A percentile compares a stretch with the other conserved stretches of the same genome.
Conservation (phyloP, 1,284 basidiomycete species). For the Omphalotus olearius region DNA sequence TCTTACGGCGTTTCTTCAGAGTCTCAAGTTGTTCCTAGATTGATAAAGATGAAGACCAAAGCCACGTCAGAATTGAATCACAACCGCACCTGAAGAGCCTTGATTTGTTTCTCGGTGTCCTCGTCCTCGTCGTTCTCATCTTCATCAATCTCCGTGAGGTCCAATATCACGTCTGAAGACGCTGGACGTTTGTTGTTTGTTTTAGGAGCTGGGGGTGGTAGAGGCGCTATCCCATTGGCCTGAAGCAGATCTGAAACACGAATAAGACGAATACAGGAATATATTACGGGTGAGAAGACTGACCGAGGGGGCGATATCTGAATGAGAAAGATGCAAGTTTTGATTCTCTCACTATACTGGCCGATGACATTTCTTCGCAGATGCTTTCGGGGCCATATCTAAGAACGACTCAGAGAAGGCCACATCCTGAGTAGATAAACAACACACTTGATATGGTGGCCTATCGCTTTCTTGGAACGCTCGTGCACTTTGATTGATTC, state of each 20-base stretch:
- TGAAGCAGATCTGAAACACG: constrained; percentile 3
- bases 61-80: too few relatives aligned
- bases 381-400: too few relatives aligned
- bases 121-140: background rate
- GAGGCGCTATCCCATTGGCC: constrained; percentile 9
- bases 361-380: too few relatives aligned
- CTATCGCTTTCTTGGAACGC: constrained; percentile 31
- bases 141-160: background rate
- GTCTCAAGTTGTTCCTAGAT: background rate
- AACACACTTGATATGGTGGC: constrained; percentile 30
- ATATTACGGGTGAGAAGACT: too few relatives aligned
- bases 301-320: constrained; percentile 3
- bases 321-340: background rate
- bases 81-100: background rate
- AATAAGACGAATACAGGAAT: background rate
- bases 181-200: background rate
- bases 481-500: constrained; percentile 28
- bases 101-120: background rate
- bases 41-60: too few relatives aligned
- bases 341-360: too few relatives aligned
- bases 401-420: too few relatives aligned
- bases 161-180: background rate
- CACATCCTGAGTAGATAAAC: background rate
- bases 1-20: background rate
- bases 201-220: too few relatives aligned